Percentiles rank a stretch among this genome's conserved stretches.
These are phyloP conservation scores for Ricinus communis DNA, from an alignment of 345 rosid species.

Conservation along the genomic window DNA sequence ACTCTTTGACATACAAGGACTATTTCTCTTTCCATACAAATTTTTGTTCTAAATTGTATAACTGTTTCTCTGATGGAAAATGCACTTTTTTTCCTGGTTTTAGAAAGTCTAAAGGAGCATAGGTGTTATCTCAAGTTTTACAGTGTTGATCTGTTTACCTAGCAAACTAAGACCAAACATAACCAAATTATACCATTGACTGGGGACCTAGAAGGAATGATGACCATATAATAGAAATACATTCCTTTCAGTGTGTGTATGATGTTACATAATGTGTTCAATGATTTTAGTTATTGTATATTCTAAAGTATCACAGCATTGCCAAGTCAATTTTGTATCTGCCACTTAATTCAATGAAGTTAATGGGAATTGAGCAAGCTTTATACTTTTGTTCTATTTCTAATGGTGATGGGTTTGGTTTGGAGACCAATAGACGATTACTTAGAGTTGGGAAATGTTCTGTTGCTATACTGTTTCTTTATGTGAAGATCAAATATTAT, in stretches of 20 bases:
- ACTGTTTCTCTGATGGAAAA: background rate
- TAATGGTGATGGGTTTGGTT: background rate
- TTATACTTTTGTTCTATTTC: background rate
- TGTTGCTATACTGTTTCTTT: background rate
- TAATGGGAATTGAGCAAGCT: background rate
- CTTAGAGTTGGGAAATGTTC: background rate
- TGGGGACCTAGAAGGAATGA: background rate
- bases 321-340: conserved; percentile 4
- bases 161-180: background rate
- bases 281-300: background rate
- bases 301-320: background rate
- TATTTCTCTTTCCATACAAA: too few species aligned
- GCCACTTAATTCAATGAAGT: background rate
- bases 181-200: background rate
- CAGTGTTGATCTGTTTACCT: background rate
- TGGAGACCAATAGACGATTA: background rate
- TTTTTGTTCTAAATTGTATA: too few species aligned
- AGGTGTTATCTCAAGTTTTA: too few species aligned
- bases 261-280: too few species aligned
- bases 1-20: too few species aligned
- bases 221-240: background rate
- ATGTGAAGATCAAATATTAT: background rate
- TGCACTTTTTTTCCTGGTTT: background rate
- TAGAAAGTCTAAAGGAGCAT: too few species aligned
- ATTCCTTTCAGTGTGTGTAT: background rate